Conservation (phyloP, 257 asterid genomes). For the Nicotiana attenuata region DNA sequence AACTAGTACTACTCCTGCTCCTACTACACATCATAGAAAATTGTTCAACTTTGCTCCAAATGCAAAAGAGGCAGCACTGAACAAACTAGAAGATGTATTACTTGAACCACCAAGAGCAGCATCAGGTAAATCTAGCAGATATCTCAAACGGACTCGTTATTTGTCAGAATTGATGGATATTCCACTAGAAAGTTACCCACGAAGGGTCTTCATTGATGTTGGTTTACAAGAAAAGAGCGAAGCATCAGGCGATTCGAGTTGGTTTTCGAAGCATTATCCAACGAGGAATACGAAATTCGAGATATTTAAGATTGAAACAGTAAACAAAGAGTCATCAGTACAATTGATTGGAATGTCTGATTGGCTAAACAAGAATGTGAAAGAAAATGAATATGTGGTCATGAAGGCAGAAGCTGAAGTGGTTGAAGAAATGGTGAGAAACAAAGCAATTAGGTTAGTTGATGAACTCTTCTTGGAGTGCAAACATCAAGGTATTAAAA, state of each 20-base stretch:
- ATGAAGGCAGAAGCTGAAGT: constrained; percentile 84
- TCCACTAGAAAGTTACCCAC: constrained; percentile 30
- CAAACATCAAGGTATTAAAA: constrained; percentile 43
- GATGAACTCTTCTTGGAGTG: constrained; percentile 83
- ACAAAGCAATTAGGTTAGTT: constrained; percentile 43
- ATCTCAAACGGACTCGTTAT: constrained; percentile 24
- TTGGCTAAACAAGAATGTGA: constrained; percentile 50
- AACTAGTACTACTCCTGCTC: background rate
- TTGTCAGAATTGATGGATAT: constrained; percentile 40
- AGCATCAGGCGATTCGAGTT: constrained; percentile 22
- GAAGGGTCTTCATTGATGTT: constrained; percentile 37
- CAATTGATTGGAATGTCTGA: constrained; percentile 35
- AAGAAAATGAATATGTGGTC: constrained; percentile 62
- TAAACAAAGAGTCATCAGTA: constrained; percentile 12
- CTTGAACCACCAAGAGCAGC: constrained; percentile 42
- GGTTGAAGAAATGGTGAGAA: constrained; percentile 63
- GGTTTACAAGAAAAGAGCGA: constrained; percentile 3
- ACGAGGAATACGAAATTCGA: constrained; percentile 35
- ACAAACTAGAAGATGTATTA: constrained; percentile 30
- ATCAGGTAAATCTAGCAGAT: constrained; percentile 30
- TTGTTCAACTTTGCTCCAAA: background rate
- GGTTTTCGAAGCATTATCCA: constrained; percentile 48
- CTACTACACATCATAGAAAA: background rate
- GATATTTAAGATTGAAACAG: constrained; percentile 30
- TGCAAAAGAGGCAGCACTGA: constrained; percentile 20